phyloP scores from a whole-genome alignment of 179 eudicot species.

The Beta macrorhiza region DNA sequence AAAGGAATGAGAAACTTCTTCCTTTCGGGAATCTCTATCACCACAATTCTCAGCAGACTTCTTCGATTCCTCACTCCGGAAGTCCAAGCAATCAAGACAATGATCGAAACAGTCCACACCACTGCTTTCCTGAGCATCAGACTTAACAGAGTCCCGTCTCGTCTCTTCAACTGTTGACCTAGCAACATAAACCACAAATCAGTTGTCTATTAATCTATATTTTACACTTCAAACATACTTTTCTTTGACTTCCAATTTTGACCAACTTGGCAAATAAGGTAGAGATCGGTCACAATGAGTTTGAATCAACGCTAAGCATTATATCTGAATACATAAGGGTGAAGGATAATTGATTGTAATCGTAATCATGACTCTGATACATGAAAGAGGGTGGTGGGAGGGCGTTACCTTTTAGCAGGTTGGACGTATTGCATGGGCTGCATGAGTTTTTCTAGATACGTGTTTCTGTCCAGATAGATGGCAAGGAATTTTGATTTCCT shows the following conservation, averaged over 20 bases:
- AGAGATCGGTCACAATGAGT: neutral
- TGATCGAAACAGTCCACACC: slow-evolving; percentile 27
- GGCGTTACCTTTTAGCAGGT: too few relatives aligned
- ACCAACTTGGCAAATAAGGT: neutral
- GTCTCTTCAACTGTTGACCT: slow-evolving; percentile 51
- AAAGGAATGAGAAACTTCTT: slow-evolving; percentile 22
- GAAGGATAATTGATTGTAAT: neutral
- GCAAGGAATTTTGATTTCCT: neutral
- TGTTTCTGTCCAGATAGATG: neutral
- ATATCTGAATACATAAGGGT: neutral
- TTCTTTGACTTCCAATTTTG: neutral
- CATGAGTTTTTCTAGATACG: neutral
- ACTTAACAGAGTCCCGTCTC: slow-evolving; percentile 33
- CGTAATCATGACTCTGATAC: neutral
- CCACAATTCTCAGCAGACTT: slow-evolving; percentile 27
- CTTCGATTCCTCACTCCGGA: slow-evolving; percentile 21
- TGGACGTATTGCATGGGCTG: neutral
- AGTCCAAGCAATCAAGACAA: slow-evolving; percentile 30
- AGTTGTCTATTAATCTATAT: neutral
- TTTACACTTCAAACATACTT: neutral
- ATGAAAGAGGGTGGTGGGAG: too few relatives aligned
- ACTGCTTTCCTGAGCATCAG: slow-evolving; percentile 28
- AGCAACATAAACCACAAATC: slow-evolving; percentile 26
- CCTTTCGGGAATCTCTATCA: slow-evolving; percentile 21
- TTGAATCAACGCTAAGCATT: neutral